These are phyloP conservation scores for Candida vartiovaarae DNA, from an alignment of 805 yeast species.

Conservation along the genomic window DNA sequence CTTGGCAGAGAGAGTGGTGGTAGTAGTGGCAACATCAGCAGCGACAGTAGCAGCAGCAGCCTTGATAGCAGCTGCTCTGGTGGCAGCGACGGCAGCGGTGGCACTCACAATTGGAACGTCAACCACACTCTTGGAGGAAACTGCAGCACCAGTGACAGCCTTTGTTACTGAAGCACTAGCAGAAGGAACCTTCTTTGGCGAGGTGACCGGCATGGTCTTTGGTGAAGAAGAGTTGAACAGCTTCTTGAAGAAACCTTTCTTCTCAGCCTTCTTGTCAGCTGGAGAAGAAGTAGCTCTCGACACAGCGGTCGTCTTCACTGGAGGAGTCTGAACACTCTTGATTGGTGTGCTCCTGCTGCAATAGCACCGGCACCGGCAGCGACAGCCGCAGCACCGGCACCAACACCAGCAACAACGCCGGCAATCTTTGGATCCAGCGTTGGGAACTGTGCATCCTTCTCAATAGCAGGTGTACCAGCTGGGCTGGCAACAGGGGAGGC, in stretches of 20 bases:
- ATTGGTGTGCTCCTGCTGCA: too few relatives aligned
- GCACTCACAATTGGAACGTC: not conserved
- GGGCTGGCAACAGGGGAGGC: conserved; percentile 3
- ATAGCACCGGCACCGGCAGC: too few relatives aligned
- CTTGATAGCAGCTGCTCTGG: conserved; percentile 1
- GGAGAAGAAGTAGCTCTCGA: conserved; percentile 2
- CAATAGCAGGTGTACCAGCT: not conserved
- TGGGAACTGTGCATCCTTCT: conserved; percentile 3
- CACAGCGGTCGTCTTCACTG: too few relatives aligned
- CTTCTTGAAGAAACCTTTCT: conserved; percentile 9
- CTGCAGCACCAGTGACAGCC: conserved; percentile 1
- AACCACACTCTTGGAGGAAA: not conserved
- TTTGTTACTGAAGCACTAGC: conserved; percentile 1
- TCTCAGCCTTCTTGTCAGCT: conserved; percentile 6
- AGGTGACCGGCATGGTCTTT: conserved; percentile 4
- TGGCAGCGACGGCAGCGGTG: conserved; percentile 1
- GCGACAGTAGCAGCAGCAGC: conserved; percentile 5
- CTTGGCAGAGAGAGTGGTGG: not conserved
- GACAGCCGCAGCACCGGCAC: too few relatives aligned
- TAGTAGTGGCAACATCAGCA: conserved; percentile 3
- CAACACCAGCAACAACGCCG: conserved; percentile 2
- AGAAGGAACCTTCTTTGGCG: conserved; percentile 2
- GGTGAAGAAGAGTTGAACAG: conserved; percentile 5
- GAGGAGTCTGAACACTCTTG: too few relatives aligned
- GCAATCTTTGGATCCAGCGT: conserved; percentile 20